Evolutionary conservation across 2,329 filamentous ascomycete genomes (phyloP).

Genomic region (Cyphellophora europaea): DNA sequence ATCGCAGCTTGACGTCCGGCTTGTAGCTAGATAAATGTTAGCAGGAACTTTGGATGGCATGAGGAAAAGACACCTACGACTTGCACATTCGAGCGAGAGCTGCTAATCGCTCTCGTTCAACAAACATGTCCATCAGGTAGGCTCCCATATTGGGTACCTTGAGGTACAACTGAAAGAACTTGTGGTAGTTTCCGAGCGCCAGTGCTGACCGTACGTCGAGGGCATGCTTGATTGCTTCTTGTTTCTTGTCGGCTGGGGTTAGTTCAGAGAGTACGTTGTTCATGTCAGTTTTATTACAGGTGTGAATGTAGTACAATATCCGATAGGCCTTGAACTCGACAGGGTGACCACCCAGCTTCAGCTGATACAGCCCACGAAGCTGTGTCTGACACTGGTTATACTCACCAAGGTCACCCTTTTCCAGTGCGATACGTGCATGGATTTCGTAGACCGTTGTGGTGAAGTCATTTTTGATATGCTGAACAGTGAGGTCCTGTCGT

Average conservation of each 20-base stretch:
- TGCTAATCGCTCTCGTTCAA: conserved; percentile 81
- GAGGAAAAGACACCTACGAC: conserved; percentile 59
- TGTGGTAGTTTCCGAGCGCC: conserved; percentile 92
- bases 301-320: conserved; percentile 99
- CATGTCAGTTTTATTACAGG: conserved; percentile 93
- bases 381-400: conserved; percentile 99
- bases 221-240: conserved; percentile 78
- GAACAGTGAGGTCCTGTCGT: conserved; percentile 94
- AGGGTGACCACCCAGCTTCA: conserved; percentile 78
- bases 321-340: conserved; percentile 98
- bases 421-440: conserved; percentile 91
- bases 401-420: conserved; percentile 99
- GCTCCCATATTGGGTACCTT: conserved; percentile 94
- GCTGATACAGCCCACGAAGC: conserved; percentile 79
- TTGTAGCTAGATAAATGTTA: conserved; percentile 68
- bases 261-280: conserved; percentile 98
- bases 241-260: conserved; percentile 91
- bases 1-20: conserved; percentile 76
- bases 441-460: conserved; percentile 96
- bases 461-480: conserved; percentile 93
- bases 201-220: conserved; percentile 83
- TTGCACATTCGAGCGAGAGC: conserved; percentile 88
- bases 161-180: conserved; percentile 92
- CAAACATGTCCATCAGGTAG: conserved; percentile 99
- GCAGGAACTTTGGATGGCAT: conserved; percentile 6